These are phyloP conservation scores for Arachnomyces sp. DNA, from an alignment of 2,329 filamentous ascomycete genomes.

Conservation along the genomic window DNA sequence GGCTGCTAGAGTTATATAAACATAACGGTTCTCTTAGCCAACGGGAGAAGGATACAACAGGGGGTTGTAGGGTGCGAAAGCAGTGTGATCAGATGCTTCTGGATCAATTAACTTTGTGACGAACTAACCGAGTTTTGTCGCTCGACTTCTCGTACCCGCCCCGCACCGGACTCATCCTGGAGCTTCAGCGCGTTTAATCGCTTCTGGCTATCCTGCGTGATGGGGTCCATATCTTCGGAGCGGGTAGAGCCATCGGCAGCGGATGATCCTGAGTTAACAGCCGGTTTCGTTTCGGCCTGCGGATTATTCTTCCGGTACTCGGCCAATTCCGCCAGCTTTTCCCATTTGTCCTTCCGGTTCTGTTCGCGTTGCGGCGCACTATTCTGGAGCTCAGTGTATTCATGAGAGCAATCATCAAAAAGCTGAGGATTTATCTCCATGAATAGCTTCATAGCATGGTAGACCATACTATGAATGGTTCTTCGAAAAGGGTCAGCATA, in stretches of 20 bases:
- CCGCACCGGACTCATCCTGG: constrained; percentile 58
- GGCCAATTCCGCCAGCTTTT: constrained; percentile 71
- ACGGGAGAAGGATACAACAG: constrained; percentile 12
- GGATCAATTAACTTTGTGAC: constrained; percentile 21
- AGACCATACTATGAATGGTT: constrained; percentile 99
- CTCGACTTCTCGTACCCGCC: constrained; percentile 30
- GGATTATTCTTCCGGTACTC: constrained; percentile 2
- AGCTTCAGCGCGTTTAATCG: constrained; percentile 82
- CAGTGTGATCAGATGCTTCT: constrained; percentile 14
- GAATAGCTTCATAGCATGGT: constrained; percentile 99
- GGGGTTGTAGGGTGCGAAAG: constrained; percentile 12
- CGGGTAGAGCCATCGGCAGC: constrained; percentile 37
- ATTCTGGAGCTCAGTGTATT: constrained; percentile 95
- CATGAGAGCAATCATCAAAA: constrained; percentile 96
- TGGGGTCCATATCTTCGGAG: constrained; percentile 66
- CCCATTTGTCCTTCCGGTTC: constrained; percentile 79
- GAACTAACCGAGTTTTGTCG: constrained; percentile 39
- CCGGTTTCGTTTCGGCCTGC: constrained; percentile 18
- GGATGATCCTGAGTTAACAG: constrained; percentile 32
- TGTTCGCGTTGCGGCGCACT: constrained; percentile 77
- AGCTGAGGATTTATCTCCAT: constrained; percentile 99
- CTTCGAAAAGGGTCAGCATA: constrained; percentile 44
- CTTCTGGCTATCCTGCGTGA: constrained; percentile 75
- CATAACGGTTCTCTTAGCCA: constrained; percentile 30
- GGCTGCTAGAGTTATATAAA: constrained; percentile 30